Evolutionary conservation across 768 basidiomycete species (phyloP).

Genomic region (Hortiboletus flavorubellus): DNA sequence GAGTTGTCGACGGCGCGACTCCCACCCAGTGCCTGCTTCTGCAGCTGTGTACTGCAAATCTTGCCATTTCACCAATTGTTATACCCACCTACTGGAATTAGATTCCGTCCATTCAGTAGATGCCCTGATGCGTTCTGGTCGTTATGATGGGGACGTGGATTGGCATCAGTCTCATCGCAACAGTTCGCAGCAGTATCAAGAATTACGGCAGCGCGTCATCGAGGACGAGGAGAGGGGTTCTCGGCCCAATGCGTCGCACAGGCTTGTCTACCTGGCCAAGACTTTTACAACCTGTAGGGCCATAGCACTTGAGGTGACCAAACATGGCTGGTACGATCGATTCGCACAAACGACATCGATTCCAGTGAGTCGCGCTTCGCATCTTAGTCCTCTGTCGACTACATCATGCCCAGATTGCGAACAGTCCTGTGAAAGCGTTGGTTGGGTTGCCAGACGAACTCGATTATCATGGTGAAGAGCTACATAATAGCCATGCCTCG

Average conservation of each 20-base stretch:
- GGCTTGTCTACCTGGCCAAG: conserved; percentile 46
- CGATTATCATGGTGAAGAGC: not conserved
- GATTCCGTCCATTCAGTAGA: conserved; percentile 38
- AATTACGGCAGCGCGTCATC: conserved; percentile 10
- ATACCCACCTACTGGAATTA: conserved; percentile 33
- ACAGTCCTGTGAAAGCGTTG: conserved; percentile 11
- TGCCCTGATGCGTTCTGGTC: conserved; percentile 27
- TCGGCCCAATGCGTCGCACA: conserved; percentile 29
- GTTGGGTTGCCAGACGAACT: conserved; percentile 11
- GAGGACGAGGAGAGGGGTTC: conserved; percentile 38
- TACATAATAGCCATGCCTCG: not conserved
- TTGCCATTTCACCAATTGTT: conserved; percentile 39
- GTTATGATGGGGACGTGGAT: conserved; percentile 11
- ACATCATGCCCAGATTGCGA: conserved; percentile 16
- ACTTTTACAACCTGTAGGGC: conserved; percentile 49
- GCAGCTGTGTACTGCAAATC: conserved; percentile 33
- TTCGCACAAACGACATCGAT: conserved; percentile 17
- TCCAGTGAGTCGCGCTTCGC: conserved; percentile 20
- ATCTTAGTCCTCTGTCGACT: not conserved
- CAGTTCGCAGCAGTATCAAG: conserved; percentile 15
- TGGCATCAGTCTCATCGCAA: conserved; percentile 38
- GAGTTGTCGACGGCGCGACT: conserved; percentile 21
- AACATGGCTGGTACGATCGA: conserved; percentile 63
- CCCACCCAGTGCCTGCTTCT: conserved; percentile 16
- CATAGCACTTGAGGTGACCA: conserved; percentile 36